phyloP scores from a whole-genome alignment of 768 basidiomycete genomes.

The Rhodotorula taiwanensis region DNA sequence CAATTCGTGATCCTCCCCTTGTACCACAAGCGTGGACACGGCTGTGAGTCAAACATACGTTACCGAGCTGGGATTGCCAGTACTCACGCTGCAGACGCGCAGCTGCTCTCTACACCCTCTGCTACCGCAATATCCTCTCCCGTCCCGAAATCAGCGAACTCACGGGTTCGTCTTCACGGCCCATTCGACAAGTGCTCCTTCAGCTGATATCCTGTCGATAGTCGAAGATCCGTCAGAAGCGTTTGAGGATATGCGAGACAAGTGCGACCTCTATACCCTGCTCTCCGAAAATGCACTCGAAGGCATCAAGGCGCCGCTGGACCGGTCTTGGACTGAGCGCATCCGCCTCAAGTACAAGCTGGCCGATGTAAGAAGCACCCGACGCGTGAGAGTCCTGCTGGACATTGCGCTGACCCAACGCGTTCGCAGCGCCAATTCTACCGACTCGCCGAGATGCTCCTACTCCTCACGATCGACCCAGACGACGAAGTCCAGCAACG shows the following conservation, averaged over 20 bases:
- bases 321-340: constrained; percentile 63
- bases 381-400: too few relatives aligned
- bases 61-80: too few relatives aligned
- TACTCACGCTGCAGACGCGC: constrained; percentile 16
- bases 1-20: constrained; percentile 92
- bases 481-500: constrained; percentile 44
- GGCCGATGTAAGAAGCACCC: constrained; percentile 58
- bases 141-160: constrained; percentile 73
- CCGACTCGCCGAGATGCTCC: constrained; percentile 83
- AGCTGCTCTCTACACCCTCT: constrained; percentile 82
- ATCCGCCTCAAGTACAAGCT: constrained; percentile 81
- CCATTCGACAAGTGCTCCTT: too few relatives aligned
- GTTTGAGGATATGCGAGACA: constrained; percentile 91
- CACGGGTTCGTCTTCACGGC: constrained; percentile 47
- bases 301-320: constrained; percentile 49
- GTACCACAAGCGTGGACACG: constrained; percentile 82
- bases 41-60: too few relatives aligned
- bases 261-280: constrained; percentile 77
- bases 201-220: neutral
- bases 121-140: constrained; percentile 67
- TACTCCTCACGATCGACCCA: constrained; percentile 53
- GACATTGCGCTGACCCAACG: too few relatives aligned
- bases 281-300: constrained; percentile 58
- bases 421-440: constrained; percentile 76
- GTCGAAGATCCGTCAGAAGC: constrained; percentile 98